A percentile compares a stretch with the other conserved stretches of the same genome.
Evolutionary conservation across 441 rosid species (phyloP).

Genomic region (Euphorbia corollata): DNA sequence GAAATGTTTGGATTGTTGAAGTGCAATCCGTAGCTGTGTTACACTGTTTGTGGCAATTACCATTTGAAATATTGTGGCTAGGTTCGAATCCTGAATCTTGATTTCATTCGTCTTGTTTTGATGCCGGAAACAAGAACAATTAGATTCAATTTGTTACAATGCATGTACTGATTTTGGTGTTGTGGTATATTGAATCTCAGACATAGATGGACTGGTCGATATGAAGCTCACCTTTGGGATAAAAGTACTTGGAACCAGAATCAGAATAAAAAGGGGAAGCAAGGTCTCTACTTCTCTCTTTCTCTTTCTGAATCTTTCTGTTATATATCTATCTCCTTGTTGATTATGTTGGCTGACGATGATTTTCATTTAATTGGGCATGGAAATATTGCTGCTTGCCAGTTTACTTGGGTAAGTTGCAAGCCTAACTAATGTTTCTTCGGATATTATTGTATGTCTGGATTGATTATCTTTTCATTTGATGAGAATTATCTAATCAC

Average conservation of each 20-base stretch:
- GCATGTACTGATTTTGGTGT: neutral
- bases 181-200: constrained; percentile 29
- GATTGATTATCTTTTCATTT: constrained; percentile 9
- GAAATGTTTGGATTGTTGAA: too few relatives aligned
- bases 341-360: constrained; percentile 15
- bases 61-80: neutral
- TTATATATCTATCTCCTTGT: neutral
- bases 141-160: neutral
- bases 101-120: neutral
- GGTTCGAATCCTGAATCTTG: neutral
- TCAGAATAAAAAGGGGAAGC: constrained; percentile 83
- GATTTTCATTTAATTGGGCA: constrained; percentile 14
- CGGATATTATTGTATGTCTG: constrained; percentile 9
- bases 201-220: constrained; percentile 94
- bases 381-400: constrained; percentile 33
- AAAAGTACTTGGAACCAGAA: constrained; percentile 81
- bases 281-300: constrained; percentile 39
- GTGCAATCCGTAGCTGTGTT: neutral
- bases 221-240: constrained; percentile 96
- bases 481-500: constrained; percentile 11
- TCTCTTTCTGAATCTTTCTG: constrained; percentile 7
- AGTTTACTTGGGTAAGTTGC: constrained; percentile 74
- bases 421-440: constrained; percentile 12
- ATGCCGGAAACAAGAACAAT: neutral
- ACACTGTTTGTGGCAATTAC: neutral